These are phyloP conservation scores for Pontederia crassipes DNA, from an alignment of 176 grass and related monocot genomes.

Conservation along the genomic window DNA sequence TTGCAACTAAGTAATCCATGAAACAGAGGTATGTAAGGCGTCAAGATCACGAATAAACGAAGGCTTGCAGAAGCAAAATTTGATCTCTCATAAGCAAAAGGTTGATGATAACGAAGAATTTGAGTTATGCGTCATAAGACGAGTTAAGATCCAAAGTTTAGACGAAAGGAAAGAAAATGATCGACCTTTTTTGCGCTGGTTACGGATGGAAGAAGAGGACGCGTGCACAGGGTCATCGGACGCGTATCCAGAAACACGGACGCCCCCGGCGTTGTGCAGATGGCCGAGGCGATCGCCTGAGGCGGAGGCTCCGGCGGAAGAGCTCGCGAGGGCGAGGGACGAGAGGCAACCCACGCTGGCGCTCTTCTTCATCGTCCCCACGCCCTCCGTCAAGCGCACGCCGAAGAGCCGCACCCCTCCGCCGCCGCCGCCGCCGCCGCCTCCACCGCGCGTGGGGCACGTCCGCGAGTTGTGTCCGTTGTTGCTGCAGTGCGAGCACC, in stretches of 20 bases:
- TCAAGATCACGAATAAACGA: too few relatives aligned
- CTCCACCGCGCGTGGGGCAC: conserved; percentile 36
- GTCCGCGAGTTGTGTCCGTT: conserved; percentile 95
- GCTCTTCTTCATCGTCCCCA: conserved; percentile 69
- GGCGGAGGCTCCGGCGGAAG: conserved; percentile 15
- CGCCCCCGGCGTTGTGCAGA: background rate
- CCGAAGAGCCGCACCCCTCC: conserved; percentile 58
- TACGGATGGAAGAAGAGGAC: conserved; percentile 64
- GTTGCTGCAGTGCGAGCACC: conserved; percentile 92
- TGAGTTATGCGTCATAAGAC: background rate
- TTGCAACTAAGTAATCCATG: too few relatives aligned
- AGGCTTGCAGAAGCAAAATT: too few relatives aligned
- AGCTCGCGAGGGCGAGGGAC: conserved; percentile 28
- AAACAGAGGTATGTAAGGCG: too few relatives aligned
- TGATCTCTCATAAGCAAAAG: too few relatives aligned
- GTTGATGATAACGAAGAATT: background rate
- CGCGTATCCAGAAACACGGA: conserved; percentile 28
- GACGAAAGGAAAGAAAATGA: background rate
- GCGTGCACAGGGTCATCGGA: conserved; percentile 65
- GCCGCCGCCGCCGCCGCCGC: background rate
- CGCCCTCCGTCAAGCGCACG: conserved; percentile 52
- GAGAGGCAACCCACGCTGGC: conserved; percentile 85
- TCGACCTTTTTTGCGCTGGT: conserved; percentile 81
- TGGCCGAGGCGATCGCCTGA: background rate
- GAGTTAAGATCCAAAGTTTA: background rate